Evolutionary conservation across 441 rosid genomes (phyloP).

Genomic region (Arabidopsis lyrata): DNA sequence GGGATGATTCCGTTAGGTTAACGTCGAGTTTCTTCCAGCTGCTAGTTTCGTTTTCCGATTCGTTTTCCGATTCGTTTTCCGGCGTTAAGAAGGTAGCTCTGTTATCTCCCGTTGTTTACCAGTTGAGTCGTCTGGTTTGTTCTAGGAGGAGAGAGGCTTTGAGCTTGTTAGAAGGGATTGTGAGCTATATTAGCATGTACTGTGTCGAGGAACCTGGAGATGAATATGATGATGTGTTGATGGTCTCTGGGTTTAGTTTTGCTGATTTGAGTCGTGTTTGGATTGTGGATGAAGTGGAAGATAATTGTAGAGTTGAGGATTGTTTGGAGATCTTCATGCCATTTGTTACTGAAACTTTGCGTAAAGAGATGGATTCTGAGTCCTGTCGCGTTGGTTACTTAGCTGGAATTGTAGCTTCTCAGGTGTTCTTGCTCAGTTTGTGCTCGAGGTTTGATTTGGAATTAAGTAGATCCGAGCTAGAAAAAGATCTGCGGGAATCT

Average conservation of each 20-base stretch:
- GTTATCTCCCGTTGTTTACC: conserved; percentile 67
- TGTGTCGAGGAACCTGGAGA: conserved; percentile 32
- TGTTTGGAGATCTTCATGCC: conserved; percentile 64
- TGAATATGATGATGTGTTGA: conserved; percentile 43
- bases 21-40: conserved; percentile 60
- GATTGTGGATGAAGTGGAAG: conserved; percentile 55
- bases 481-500: conserved; percentile 50
- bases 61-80: conserved; percentile 58
- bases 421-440: conserved; percentile 59
- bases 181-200: conserved; percentile 61
- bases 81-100: conserved; percentile 54
- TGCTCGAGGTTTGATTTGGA: conserved; percentile 60
- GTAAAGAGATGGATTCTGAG: conserved; percentile 48
- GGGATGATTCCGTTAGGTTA: conserved; percentile 37
- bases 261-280: conserved; percentile 60
- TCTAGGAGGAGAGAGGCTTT: conserved; percentile 51
- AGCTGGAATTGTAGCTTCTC: conserved; percentile 74
- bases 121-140: conserved; percentile 47
- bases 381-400: conserved; percentile 50
- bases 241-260: conserved; percentile 53
- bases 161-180: conserved; percentile 58
- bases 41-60: conserved; percentile 58
- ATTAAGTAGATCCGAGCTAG: conserved; percentile 44
- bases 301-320: conserved; percentile 41
- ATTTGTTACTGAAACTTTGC: conserved; percentile 50